Conservation (phyloP, 192 early-diverging fungal species). For the Phycomyces blakesleeanus region DNA sequence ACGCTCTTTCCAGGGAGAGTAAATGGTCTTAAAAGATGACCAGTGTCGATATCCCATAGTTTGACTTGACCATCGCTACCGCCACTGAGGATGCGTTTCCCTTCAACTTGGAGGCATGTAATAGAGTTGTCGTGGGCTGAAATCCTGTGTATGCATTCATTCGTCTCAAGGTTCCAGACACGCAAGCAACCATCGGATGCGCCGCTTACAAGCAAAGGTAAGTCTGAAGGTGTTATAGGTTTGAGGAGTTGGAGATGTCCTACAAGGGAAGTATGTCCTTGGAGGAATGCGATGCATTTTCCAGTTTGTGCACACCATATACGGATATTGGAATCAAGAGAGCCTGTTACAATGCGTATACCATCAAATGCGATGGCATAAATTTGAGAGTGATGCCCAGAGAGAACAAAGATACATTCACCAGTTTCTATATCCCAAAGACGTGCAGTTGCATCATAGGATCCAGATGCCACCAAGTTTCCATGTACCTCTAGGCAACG, state of each 20-base stretch:
- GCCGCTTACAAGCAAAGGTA: conserved; percentile 73
- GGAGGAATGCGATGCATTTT: conserved; percentile 66
- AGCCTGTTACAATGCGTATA: conserved; percentile 79
- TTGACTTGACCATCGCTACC: conserved; percentile 89
- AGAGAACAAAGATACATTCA: conserved; percentile 60
- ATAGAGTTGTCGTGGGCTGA: conserved; percentile 80
- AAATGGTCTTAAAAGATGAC: conserved; percentile 79
- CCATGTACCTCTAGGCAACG: conserved; percentile 87
- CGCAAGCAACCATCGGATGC: conserved; percentile 90
- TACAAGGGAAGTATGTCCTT: conserved; percentile 93
- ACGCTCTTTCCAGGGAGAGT: conserved; percentile 76
- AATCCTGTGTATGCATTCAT: conserved; percentile 60
- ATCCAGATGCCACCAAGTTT: conserved; percentile 82
- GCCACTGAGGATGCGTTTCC: conserved; percentile 85
- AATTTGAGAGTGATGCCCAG: conserved; percentile 91
- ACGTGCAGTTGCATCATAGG: conserved; percentile 88
- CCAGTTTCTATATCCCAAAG: conserved; percentile 87
- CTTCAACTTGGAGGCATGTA: conserved; percentile 95
- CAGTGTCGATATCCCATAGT: conserved; percentile 90
- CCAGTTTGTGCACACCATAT: conserved; percentile 89
- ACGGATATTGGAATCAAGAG: conserved; percentile 87
- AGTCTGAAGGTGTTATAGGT: conserved; percentile 35
- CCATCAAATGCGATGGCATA: conserved; percentile 91
- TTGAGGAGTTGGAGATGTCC: conserved; percentile 56
- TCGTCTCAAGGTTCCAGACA: conserved; percentile 76